Evolutionary conservation across 768 basidiomycete species (phyloP), one percentile per base, ranked within the genome.

Genomic region (Leccinum variicolor): DNA sequence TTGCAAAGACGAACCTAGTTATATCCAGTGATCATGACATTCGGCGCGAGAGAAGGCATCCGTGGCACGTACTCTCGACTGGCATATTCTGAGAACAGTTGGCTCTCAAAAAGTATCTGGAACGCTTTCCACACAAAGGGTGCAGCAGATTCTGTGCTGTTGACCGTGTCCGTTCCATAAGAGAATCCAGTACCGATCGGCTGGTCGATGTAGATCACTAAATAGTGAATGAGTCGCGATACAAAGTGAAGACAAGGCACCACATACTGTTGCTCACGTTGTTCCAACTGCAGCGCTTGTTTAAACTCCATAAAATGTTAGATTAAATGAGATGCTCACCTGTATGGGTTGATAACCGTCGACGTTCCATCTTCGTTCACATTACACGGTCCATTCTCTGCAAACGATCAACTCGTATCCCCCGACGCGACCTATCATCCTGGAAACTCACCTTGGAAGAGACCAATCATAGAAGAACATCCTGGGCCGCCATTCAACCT

Each of bases 201-300:
- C 64, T 87, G 85, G 66, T 87, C 85, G 31, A 87, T 83, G 65
- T 87, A 87, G 33, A 88, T 82, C 70, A 88, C 85, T 87, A 52
- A 1, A 13, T 4, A n/a, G 9, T 8, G 1, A 52, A 55, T 50
- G 50, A 50, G 46, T 43, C 15, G 15, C 21, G 15, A 17, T 7
- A 26, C 26, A n/a, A 39, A 34, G 41, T 17, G 17, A 34, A 29
- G 10, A 19, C 25, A n/a, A 14, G n/a, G 25, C 14, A 6, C 9
- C 25, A 64, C 83, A 34, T 50, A 86, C 86, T 80, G 59, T 88
- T 88, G 72, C 81, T 85, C 51, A 83, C 64, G 53, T 81, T 83
- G 63, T 87, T 88, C 87, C 87, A 89, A 55, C 86, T 84, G 34
- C 10, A 39, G 45, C 25, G 39, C n/a, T 2, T 26, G 8, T 54